Evolutionary conservation across 176 grass and related monocot species (phyloP).

Genomic region (maize (Zea mays)): DNA sequence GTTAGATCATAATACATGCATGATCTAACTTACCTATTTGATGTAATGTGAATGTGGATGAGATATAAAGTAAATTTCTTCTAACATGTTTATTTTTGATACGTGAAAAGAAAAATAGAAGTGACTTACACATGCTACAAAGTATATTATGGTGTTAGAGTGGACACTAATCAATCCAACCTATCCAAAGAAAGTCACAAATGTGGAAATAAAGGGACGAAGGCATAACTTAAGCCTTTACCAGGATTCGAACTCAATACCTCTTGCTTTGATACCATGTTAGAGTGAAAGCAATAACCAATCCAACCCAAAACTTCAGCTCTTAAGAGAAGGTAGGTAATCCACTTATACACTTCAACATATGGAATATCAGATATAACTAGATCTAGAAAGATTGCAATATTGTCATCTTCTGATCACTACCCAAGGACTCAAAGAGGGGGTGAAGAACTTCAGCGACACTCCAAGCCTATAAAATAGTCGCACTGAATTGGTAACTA

Average conservation of each 20-base stretch:
- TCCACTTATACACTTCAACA: no score
- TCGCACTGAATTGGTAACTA: conserved; percentile 25
- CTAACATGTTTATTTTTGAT: neutral
- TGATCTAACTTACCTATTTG: neutral
- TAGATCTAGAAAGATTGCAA: conserved; percentile 8
- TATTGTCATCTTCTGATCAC: conserved; percentile 99
- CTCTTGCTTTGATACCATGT: no score
- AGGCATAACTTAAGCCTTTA: no score
- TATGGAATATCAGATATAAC: conserved; percentile 9
- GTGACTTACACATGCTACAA: neutral
- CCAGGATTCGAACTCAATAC: no score
- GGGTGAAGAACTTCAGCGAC: conserved; percentile 93
- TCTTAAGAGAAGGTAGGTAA: no score
- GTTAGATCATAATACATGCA: neutral
- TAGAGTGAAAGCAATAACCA: no score
- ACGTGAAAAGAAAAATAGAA: neutral
- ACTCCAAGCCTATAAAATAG: conserved; percentile 73
- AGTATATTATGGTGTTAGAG: no score
- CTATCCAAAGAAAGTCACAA: no score
- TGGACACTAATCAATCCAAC: no score
- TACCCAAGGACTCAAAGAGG: conserved; percentile 87
- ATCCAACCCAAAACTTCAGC: no score
- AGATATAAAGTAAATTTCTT: neutral
- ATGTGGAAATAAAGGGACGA: neutral
- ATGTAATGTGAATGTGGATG: neutral